Conservation (phyloP, 345 rosid genomes). For the Sonneratia alba region DNA sequence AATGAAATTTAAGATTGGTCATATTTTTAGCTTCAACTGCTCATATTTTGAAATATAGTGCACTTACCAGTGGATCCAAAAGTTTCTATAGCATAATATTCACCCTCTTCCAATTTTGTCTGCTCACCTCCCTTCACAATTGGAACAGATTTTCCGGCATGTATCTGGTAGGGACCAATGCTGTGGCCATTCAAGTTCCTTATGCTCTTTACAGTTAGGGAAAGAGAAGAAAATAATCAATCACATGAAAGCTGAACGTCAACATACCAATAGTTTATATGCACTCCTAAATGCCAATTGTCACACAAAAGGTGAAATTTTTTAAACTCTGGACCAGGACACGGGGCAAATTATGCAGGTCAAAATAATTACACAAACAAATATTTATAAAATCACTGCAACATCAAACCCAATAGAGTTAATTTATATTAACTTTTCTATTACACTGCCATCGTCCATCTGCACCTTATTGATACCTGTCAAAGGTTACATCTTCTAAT, state of each 20-base stretch:
- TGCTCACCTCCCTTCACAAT: constrained; percentile 96
- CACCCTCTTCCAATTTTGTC: constrained; percentile 98
- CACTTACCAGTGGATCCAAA: constrained; percentile 80
- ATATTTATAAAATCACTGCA: too few relatives aligned
- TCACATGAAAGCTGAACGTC: neutral
- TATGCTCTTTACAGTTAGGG: constrained; percentile 66
- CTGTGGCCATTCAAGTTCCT: constrained; percentile 86
- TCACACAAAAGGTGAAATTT: neutral
- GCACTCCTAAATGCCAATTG: neutral
- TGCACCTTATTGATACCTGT: neutral
- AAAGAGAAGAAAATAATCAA: neutral
- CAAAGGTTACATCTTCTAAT: neutral
- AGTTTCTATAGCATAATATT: constrained; percentile 88
- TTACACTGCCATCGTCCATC: neutral
- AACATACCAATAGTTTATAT: neutral
- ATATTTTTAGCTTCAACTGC: neutral
- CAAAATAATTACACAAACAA: neutral
- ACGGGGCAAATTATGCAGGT: neutral
- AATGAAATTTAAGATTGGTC: neutral
- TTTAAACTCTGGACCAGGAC: neutral
- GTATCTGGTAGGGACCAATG: constrained; percentile 79
- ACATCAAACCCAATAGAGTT: too few relatives aligned
- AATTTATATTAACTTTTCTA: neutral
- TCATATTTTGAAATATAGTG: neutral
- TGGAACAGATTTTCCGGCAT: constrained; percentile 94